Evolutionary conservation across 371 early-diverging fungal species (phyloP).

Genomic region (Syncephalis plumigaleata): DNA sequence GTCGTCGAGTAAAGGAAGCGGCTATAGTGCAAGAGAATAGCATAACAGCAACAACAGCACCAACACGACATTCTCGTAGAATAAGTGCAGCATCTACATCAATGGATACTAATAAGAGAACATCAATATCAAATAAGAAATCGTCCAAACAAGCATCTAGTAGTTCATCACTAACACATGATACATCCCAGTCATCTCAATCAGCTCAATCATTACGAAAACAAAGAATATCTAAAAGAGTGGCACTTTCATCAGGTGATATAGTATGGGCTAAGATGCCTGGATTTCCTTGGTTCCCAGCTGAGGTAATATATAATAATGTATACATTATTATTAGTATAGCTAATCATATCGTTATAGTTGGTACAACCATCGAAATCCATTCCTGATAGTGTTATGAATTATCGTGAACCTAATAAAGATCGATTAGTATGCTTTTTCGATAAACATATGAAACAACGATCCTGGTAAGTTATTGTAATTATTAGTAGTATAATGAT

Average conservation of each 20-base stretch:
- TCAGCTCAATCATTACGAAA: too few relatives aligned
- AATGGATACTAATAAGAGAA: too few relatives aligned
- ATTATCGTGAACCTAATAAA: neutral
- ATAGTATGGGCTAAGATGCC: constrained; percentile 20
- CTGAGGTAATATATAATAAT: constrained; percentile 12
- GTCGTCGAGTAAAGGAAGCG: too few relatives aligned
- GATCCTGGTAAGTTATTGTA: neutral
- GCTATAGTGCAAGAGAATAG: too few relatives aligned
- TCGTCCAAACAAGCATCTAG: too few relatives aligned
- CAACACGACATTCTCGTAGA: too few relatives aligned
- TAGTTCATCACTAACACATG: too few relatives aligned
- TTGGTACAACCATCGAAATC: neutral
- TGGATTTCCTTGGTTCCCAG: constrained; percentile 20
- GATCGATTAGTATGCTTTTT: neutral
- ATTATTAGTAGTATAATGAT: neutral
- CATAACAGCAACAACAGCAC: too few relatives aligned
- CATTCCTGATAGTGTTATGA: neutral
- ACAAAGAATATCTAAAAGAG: too few relatives aligned
- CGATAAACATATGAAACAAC: neutral
- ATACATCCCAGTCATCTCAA: too few relatives aligned
- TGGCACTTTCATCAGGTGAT: constrained; percentile 2
- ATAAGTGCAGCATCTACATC: too few relatives aligned
- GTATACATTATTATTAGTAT: neutral
- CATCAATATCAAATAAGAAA: too few relatives aligned
- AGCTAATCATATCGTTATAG: neutral